Evolutionary conservation across 768 basidiomycete genomes (phyloP), one percentile per base, ranked within the genome.

Genomic region (Gautieria morchelliformis): DNA sequence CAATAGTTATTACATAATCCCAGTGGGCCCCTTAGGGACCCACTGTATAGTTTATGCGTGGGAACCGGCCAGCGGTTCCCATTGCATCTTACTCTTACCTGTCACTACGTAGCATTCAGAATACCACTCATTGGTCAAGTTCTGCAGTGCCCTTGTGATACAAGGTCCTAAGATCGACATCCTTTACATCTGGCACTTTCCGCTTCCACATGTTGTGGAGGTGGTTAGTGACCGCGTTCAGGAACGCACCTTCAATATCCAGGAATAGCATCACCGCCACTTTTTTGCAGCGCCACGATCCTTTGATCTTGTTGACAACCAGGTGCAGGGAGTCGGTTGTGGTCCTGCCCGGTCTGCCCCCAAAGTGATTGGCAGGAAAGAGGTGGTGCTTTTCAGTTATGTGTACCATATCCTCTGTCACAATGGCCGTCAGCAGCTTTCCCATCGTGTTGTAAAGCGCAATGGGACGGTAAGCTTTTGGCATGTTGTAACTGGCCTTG

Each of bases 381-480:
- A 70, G 46, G 15, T 66, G n/a, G 32, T 71, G 60, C 3, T 60
- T 32, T 61, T 78, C 72, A 0, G 64, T 54, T 0, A 1, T 69
- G 15, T 47, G 12, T 12, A 30, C 17, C 56, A 74, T 20, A n/a
- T 66, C 59, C 4, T 67, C 63, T 17, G 67, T 61, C 0, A 69
- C 44, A 0, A 60, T 53, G 9, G 62, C 27, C 4, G 62, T 59
- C 0, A 69, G 66, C 0, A 71, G 20, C 44, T 75, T 75, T 0
- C 59, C 66, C 0, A 67, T 53, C 0, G 68, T 69, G 42, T 70
- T 59, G 1, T 73, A 63, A 0, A 77, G 70, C 0, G 67, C 69
- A 1, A 78, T 74, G 0, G 74, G 76, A 0, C 69, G 53, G 40
- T 72, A 73, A 0, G 73, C 66, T 32, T 70, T 72, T 0, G 74